Percentiles rank a stretch among this genome's conserved stretches.
These are phyloP conservation scores for Singerocomus inundabilis DNA, from an alignment of 1,284 basidiomycete species.

Conservation along the genomic window DNA sequence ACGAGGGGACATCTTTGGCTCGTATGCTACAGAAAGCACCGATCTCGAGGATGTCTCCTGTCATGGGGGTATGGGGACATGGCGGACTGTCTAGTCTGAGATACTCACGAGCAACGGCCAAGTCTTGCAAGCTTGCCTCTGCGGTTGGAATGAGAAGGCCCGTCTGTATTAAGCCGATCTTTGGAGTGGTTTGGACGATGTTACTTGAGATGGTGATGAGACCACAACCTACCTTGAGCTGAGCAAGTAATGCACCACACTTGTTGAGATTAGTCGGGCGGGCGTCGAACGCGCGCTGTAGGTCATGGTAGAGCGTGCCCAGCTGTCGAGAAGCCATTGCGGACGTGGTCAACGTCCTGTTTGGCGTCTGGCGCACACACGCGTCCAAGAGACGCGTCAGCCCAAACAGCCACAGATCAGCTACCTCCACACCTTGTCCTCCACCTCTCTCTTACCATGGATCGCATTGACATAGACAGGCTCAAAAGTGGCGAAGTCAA, in stretches of 20 bases:
- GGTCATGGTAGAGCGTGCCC: slow-evolving; percentile 53
- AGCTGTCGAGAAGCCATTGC: slow-evolving; percentile 56
- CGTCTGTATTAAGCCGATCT: slow-evolving; percentile 79
- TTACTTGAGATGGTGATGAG: background rate
- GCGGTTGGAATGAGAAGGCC: slow-evolving; percentile 71
- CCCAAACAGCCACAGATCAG: slow-evolving; percentile 26
- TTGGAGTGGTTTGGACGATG: slow-evolving; percentile 11
- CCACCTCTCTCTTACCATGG: slow-evolving; percentile 44
- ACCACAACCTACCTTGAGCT: slow-evolving; percentile 62
- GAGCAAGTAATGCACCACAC: slow-evolving; percentile 57
- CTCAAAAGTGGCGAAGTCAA: slow-evolving; percentile 93
- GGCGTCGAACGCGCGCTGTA: slow-evolving; percentile 59
- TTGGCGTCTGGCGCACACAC: slow-evolving; percentile 5
- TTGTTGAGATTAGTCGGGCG: slow-evolving; percentile 65
- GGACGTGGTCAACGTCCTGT: slow-evolving; percentile 11
- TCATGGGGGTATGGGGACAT: background rate
- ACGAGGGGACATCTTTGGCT: slow-evolving; percentile 83
- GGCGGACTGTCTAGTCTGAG: background rate
- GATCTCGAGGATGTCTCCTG: slow-evolving; percentile 93
- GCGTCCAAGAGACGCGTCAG: slow-evolving; percentile 59
- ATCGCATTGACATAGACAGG: slow-evolving; percentile 68
- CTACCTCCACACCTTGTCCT: slow-evolving; percentile 13
- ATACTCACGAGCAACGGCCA: slow-evolving; percentile 66
- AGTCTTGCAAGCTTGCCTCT: slow-evolving; percentile 58
- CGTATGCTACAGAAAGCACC: slow-evolving; percentile 94